These are phyloP conservation scores for Pyricularia sp. DNA, from an alignment of 2,329 filamentous ascomycete genomes.

Conservation along the genomic window DNA sequence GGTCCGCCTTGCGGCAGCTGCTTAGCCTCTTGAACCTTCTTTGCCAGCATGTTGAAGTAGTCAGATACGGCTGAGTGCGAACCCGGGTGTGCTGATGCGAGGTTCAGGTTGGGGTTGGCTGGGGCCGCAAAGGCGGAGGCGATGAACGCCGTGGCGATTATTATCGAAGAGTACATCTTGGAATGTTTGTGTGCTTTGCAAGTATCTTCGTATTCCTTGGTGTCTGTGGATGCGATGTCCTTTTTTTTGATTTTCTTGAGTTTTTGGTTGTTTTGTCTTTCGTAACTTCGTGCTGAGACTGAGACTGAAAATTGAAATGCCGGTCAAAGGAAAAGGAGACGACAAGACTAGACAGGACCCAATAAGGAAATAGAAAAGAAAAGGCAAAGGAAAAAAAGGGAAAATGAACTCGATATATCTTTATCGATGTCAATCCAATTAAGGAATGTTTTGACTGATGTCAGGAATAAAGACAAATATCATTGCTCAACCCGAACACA, in stretches of 20 bases:
- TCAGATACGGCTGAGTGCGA: slow-evolving; percentile 39
- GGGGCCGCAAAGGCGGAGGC: slow-evolving; percentile 35
- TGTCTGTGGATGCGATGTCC: neutral
- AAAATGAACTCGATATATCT: slow-evolving; percentile 6
- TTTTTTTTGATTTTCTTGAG: neutral
- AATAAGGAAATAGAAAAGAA: slow-evolving; percentile 6
- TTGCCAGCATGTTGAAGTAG: slow-evolving; percentile 52
- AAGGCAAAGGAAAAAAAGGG: slow-evolving; percentile 8
- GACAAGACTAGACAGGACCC: slow-evolving; percentile 7
- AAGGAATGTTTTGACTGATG: neutral
- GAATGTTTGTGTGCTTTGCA: neutral
- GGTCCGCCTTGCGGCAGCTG: slow-evolving; percentile 26
- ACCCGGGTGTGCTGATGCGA: slow-evolving; percentile 27
- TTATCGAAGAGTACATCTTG: slow-evolving; percentile 37
- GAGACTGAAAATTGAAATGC: slow-evolving; percentile 4
- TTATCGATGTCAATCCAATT: neutral
- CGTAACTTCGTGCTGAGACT: slow-evolving; percentile 3
- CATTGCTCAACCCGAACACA: neutral
- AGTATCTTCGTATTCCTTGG: neutral
- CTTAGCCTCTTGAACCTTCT: slow-evolving; percentile 41
- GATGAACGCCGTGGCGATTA: slow-evolving; percentile 36
- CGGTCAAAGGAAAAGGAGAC: slow-evolving; percentile 7
- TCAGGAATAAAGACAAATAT: neutral
- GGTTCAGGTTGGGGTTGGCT: slow-evolving; percentile 34
- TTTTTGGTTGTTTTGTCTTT: neutral